Conservation (phyloP, 257 asterid species). For the Haberlea rhodopensis region DNA sequence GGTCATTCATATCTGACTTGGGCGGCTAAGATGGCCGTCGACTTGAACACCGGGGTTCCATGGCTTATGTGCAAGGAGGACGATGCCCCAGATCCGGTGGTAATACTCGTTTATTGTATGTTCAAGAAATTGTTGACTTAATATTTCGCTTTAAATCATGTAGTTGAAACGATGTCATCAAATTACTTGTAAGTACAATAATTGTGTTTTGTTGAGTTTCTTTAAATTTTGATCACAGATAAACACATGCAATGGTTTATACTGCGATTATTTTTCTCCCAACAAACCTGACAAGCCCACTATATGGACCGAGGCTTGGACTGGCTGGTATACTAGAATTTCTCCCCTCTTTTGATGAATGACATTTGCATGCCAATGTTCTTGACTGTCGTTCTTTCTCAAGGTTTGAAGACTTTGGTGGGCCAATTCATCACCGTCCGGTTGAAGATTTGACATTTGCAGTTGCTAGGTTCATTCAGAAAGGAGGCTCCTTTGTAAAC, state of each 20-base stretch:
- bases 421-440: conserved; percentile 86
- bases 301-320: conserved; percentile 98
- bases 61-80: conserved; percentile 97
- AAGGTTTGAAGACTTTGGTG: conserved; percentile 93
- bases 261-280: conserved; percentile 86
- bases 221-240: conserved; percentile 50
- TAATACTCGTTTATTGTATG: conserved; percentile 27
- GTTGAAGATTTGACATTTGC: conserved; percentile 95
- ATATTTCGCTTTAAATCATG: background rate
- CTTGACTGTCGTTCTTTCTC: background rate
- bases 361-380: background rate
- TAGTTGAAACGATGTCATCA: background rate
- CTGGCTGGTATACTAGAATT: conserved; percentile 70
- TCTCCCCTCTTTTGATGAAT: conserved; percentile 10
- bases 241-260: conserved; percentile 92
- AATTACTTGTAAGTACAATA: background rate
- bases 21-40: conserved; percentile 98
- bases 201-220: conserved; percentile 11
- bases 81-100: conserved; percentile 99
- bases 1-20: conserved; percentile 78
- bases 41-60: conserved; percentile 77
- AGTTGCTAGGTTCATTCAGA: conserved; percentile 83
- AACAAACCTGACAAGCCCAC: conserved; percentile 89
- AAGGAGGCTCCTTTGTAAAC: conserved; percentile 94
- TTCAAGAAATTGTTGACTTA: background rate